Evolutionary conservation across 257 asterid species (phyloP).

Genomic region (Eucommia ulmoides): DNA sequence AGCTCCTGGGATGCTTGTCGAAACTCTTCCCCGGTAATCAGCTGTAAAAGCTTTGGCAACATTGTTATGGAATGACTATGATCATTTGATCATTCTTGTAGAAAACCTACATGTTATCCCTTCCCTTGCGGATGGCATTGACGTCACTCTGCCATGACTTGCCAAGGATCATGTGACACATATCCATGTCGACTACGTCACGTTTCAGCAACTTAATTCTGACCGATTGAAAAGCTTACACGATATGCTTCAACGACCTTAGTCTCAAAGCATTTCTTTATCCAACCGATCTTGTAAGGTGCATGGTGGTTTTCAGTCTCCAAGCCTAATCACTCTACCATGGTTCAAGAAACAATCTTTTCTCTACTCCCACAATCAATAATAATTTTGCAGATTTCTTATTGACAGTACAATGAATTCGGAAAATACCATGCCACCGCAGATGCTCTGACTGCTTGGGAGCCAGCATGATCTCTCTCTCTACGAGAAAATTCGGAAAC

Average conservation of each 20-base stretch:
- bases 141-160: background rate
- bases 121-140: background rate
- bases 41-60: background rate
- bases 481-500: too few relatives aligned
- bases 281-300: background rate
- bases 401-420: background rate
- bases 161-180: background rate
- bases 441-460: constrained; percentile 9
- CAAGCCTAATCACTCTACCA: background rate
- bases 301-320: background rate
- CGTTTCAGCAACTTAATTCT: background rate
- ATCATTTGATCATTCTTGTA: background rate
- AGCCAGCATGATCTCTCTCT: constrained; percentile 1
- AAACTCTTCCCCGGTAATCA: too few relatives aligned
- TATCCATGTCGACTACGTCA: constrained; percentile 1
- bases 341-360: background rate
- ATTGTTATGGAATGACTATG: background rate
- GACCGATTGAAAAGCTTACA: background rate
- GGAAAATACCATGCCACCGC: too few relatives aligned
- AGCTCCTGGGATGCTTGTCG: too few relatives aligned
- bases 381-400: background rate
- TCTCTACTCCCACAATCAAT: background rate
- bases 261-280: background rate
- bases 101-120: background rate
- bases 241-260: background rate